Percentiles rank a stretch among this genome's conserved stretches.
These are phyloP conservation scores for Cystofilobasidium ferigula DNA, from an alignment of 768 basidiomycete species.

Conservation along the genomic window DNA sequence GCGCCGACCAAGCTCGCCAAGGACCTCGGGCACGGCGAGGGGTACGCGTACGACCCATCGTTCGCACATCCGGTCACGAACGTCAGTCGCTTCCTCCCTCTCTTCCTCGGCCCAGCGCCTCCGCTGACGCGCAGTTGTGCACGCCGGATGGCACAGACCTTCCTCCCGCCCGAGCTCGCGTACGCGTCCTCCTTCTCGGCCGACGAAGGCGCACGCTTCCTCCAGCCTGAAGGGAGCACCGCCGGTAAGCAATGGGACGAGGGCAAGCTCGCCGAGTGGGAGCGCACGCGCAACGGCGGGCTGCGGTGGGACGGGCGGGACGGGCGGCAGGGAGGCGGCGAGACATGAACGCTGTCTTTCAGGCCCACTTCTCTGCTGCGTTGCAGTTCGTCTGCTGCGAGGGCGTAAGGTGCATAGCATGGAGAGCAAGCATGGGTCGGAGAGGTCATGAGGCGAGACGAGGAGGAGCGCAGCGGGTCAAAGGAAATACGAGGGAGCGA, in stretches of 20 bases:
- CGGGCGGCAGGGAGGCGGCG: background rate
- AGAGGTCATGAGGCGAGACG: no score
- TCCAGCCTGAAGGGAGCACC: conserved; percentile 10
- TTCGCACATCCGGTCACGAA: conserved; percentile 12
- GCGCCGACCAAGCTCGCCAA: conserved; percentile 64
- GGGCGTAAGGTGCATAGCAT: no score
- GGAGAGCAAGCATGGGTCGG: no score
- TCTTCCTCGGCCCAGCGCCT: no score
- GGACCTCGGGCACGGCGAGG: conserved; percentile 55
- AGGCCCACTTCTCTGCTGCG: no score
- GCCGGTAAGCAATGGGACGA: conserved; percentile 42
- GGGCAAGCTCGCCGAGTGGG: conserved; percentile 48
- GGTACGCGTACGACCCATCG: conserved; percentile 51
- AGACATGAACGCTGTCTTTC: no score
- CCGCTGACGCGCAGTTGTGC: no score
- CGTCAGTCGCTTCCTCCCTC: background rate
- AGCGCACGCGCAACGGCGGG: conserved; percentile 46
- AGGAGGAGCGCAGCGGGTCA: background rate
- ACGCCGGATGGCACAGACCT: no score
- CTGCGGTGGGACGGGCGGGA: conserved; percentile 43
- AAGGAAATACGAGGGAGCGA: no score
- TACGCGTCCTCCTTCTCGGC: conserved; percentile 32
- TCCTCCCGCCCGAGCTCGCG: conserved; percentile 47
- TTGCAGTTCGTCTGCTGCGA: no score
- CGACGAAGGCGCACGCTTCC: conserved; percentile 30